Evolutionary conservation across 345 rosid species (phyloP), one percentile per base, ranked within the genome.

Genomic region (Salix brachista): DNA sequence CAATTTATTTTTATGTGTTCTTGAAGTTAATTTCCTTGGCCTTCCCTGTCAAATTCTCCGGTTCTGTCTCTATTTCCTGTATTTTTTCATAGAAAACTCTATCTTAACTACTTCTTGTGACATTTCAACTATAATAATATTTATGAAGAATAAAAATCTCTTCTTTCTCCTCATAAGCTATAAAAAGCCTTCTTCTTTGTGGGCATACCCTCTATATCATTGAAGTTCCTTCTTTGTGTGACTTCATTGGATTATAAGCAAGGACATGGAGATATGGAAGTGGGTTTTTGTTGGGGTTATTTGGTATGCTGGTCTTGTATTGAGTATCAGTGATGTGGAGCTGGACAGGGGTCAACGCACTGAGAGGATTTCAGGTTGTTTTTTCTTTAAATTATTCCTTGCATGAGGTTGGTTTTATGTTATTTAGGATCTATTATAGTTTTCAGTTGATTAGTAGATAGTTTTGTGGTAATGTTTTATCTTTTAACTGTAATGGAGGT

Each of bases 281-380:
- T 87, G 80, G 91, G 71, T 79, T 78, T 80, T 91, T 73, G 69
- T 86, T 71, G 90, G 86, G 75, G 34, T 89, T 70, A 70, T 86
- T 46, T 88, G 64, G n/a, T 67, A 46, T 83, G 79, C 84, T 68
- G 75, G 37, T 34, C 37, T 34, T 34, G 37, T 34, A 34, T 34
- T 34, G 5, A 34, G 37, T 81, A 76, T 73, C 82, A 85, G 80
- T 77, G 89, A 88, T 75, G 74, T 90, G 73, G 88, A 89, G 80
- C 80, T 88, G 64, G 86, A 88, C 73, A 87, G 91, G 65, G 87
- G 87, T 85, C 97, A 88, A 84, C 94, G 86, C 69, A 90, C 97
- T 10, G 98, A 94, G 84, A 89, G 98, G 82, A 94, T 94, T 80
- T 91, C 98, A 84, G 37, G 37, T 34, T 34, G 6, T 5, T 34